Conservation (phyloP, 108 stramenopile species). For the Cylindrotheca fusiformis region DNA sequence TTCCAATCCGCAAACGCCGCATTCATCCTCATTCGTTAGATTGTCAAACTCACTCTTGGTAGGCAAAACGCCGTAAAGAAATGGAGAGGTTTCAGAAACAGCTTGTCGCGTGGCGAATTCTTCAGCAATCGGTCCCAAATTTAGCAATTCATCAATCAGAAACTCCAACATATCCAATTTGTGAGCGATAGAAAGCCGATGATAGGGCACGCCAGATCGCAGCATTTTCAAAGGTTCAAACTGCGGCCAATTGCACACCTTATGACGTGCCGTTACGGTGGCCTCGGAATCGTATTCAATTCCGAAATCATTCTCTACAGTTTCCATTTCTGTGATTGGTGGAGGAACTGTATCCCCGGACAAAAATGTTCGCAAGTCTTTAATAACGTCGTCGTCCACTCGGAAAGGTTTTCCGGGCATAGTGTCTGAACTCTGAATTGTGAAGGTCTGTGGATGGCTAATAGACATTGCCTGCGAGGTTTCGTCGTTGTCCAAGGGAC, state of each 20-base stretch:
- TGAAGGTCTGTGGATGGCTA: no score
- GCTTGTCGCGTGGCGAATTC: slow-evolving; percentile 50
- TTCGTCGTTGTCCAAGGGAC: no score
- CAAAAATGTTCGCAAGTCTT: slow-evolving; percentile 7
- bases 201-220: slow-evolving; percentile 64
- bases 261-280: no score
- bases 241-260: no score
- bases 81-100: background rate
- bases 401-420: background rate
- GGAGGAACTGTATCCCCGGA: background rate
- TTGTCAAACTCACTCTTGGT: slow-evolving; percentile 45
- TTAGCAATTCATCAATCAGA: slow-evolving; percentile 70
- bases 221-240: slow-evolving; percentile 54
- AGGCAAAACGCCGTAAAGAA: slow-evolving; percentile 44
- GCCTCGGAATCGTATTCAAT: no score
- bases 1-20: slow-evolving; percentile 64
- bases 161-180: slow-evolving; percentile 77
- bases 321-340: background rate
- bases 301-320: no score
- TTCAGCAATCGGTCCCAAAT: slow-evolving; percentile 48
- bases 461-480: no score
- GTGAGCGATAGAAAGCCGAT: slow-evolving; percentile 50
- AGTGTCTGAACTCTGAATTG: no score
- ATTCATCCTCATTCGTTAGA: slow-evolving; percentile 68
- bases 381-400: slow-evolving; percentile 16